Base-by-base conservation (phyloP, 2,329 filamentous ascomycete genomes). In the Rutstroemia sp. region DNA sequence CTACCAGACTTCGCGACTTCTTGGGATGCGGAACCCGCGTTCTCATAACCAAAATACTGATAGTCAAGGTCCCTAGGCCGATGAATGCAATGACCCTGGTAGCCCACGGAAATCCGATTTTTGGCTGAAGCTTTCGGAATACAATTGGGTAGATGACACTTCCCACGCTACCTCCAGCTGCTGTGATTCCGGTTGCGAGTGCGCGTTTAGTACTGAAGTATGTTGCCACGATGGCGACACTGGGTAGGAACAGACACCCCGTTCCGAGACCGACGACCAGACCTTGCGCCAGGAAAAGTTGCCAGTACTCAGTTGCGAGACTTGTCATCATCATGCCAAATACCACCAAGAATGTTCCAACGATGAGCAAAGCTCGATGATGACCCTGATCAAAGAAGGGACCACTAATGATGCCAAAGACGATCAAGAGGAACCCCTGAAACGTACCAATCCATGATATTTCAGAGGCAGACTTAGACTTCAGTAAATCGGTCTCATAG, bases 61-160 rank as follows among this genome's bases (percentile, higher is more conserved):
- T 39, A 12, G 27, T n/a, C 3, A 52, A 17, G 1, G 48, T 27
- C 4, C 77, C 23, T 14, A 58, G 58, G 42, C 83, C 77, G 17
- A 83, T 58, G 60, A 84, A 82, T 1, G 75, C 73, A 25, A 72
- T 73, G 54, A 75, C 75, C 1, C 80, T 73, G 70, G 83, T 78
- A 1, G 77, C 68, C 82, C 79, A 83, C 38, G 70, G 65, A 63
- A 80, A 78, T 40, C 79, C 76, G 48, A 81, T 21, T 8, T 25
- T n/a, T 19, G 34, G 49, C 16, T 47, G 42, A 16, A 53, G 25
- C 12, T 49, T 40, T 12, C 39, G 23, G 19, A 57, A 52, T 23
- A 57, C 79, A 62, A 84, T 81, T 0, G 81, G 81, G 49, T 82
- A 77, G 39, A 83, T 75, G 25, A 84, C 76, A n/a, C 77, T 76